Evolutionary conservation across 441 rosid genomes (phyloP).

Genomic region (Brassica balearica): DNA sequence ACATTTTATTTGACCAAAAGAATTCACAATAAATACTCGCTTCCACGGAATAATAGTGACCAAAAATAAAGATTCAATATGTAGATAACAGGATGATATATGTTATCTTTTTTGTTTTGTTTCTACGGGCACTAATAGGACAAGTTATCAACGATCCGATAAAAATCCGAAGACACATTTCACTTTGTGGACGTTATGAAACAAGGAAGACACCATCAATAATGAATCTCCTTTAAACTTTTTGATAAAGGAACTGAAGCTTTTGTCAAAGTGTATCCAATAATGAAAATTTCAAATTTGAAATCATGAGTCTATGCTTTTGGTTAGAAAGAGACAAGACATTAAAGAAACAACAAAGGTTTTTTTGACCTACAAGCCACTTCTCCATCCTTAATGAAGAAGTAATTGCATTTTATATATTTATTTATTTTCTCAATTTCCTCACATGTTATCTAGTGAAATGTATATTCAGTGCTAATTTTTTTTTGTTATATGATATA

Average conservation of each 20-base stretch:
- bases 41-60: background rate
- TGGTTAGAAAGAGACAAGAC: slow-evolving; percentile 34
- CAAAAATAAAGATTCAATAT: background rate
- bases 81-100: background rate
- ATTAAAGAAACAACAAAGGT: slow-evolving; percentile 26
- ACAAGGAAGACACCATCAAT: slow-evolving; percentile 31
- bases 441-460: background rate
- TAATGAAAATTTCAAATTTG: slow-evolving; percentile 6
- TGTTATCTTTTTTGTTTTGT: background rate
- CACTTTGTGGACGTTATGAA: slow-evolving; percentile 22
- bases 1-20: too few relatives aligned
- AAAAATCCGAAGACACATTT: slow-evolving; percentile 14
- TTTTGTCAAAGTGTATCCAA: slow-evolving; percentile 32
- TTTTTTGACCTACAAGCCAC: slow-evolving; percentile 33
- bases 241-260: slow-evolving; percentile 16
- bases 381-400: slow-evolving; percentile 35
- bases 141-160: background rate
- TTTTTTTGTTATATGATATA: too few relatives aligned
- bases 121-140: background rate
- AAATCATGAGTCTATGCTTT: slow-evolving; percentile 28
- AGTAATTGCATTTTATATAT: slow-evolving; percentile 15
- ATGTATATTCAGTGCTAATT: background rate
- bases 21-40: background rate
- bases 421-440: slow-evolving; percentile 1
- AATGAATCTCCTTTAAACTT: slow-evolving; percentile 26